A percentile compares a stretch with the other conserved stretches of the same genome.
Evolutionary conservation across 768 basidiomycete species (phyloP).

Genomic region (Russula vinacea): DNA sequence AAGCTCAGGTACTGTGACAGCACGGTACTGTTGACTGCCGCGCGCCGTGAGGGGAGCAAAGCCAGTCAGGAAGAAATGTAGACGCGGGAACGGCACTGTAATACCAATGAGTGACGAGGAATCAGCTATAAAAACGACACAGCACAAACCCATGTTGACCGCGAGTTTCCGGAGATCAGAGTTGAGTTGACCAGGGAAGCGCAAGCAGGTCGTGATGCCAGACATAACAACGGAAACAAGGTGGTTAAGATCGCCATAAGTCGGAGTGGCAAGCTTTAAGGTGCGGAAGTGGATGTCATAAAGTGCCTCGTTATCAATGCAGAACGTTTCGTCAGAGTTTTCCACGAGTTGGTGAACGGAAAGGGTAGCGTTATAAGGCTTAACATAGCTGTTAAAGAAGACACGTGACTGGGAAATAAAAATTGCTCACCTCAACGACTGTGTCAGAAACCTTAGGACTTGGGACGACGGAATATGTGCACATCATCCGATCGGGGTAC

Average conservation of each 20-base stretch:
- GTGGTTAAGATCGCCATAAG: slow-evolving; percentile 97
- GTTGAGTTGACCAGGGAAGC: slow-evolving; percentile 99
- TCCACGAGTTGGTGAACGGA: slow-evolving; percentile 99
- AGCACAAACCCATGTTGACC: slow-evolving; percentile 92
- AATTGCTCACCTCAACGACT: slow-evolving; percentile 74
- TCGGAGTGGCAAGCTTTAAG: slow-evolving; percentile 91
- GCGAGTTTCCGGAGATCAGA: slow-evolving; percentile 97
- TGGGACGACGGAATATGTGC: slow-evolving; percentile 98
- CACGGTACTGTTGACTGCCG: slow-evolving; percentile 92
- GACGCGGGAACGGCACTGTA: slow-evolving; percentile 94
- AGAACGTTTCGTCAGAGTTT: slow-evolving; percentile 99
- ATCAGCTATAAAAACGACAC: not conserved
- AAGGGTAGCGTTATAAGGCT: slow-evolving; percentile 98
- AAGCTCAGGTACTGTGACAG: slow-evolving; percentile 94
- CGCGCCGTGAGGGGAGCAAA: slow-evolving; percentile 93
- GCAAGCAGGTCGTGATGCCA: slow-evolving; percentile 96
- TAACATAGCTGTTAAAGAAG: not conserved
- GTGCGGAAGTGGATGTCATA: slow-evolving; percentile 99
- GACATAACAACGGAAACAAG: slow-evolving; percentile 98
- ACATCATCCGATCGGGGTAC: slow-evolving; percentile 99
- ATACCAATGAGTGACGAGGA: slow-evolving; percentile 9
- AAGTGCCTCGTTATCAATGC: slow-evolving; percentile 98
- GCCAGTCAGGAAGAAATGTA: slow-evolving; percentile 99
- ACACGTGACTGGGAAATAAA: not conserved
- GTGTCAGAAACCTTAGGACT: slow-evolving; percentile 98